Percentiles rank a stretch among this genome's conserved stretches.
These are phyloP conservation scores for Nannochloropsis limnetica DNA, from an alignment of 352 stramenopile genomes.

Conservation along the genomic window DNA sequence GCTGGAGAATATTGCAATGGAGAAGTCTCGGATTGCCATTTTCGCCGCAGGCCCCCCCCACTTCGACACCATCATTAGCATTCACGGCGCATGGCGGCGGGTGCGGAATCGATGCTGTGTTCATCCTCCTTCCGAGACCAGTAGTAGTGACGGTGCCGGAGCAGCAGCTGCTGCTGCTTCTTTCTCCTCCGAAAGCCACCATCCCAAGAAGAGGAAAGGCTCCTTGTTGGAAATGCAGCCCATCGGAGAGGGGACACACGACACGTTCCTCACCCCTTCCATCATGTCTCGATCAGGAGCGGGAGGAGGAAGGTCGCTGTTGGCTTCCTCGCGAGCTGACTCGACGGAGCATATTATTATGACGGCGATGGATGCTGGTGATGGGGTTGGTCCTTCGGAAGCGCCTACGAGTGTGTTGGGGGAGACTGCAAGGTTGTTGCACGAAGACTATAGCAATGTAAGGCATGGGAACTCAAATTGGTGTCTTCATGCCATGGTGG, in stretches of 20 bases:
- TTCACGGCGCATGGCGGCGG: background rate
- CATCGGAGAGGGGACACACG: background rate
- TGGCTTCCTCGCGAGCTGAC: background rate
- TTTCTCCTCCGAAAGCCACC: background rate
- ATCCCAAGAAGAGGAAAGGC: background rate
- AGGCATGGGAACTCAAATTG: slow-evolving; percentile 30
- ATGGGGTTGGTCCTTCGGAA: background rate
- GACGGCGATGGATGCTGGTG: background rate
- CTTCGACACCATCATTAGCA: slow-evolving; percentile 32
- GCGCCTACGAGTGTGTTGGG: background rate
- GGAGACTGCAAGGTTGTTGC: background rate
- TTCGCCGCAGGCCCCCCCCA: slow-evolving; percentile 5
- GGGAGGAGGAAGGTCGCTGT: background rate
- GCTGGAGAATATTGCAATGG: background rate
- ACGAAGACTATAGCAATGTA: slow-evolving; percentile 9
- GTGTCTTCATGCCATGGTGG: background rate
- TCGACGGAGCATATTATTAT: background rate
- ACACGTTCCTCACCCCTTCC: slow-evolving; percentile 3
- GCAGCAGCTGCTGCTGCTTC: background rate
- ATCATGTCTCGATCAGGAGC: background rate
- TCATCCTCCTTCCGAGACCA: background rate
- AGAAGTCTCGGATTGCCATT: background rate
- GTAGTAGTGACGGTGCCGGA: background rate
- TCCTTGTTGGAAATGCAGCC: background rate
- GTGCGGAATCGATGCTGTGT: slow-evolving; percentile 13